Conservation (phyloP, 2,329 filamentous ascomycete species). For the Pleomassaria siparia region DNA sequence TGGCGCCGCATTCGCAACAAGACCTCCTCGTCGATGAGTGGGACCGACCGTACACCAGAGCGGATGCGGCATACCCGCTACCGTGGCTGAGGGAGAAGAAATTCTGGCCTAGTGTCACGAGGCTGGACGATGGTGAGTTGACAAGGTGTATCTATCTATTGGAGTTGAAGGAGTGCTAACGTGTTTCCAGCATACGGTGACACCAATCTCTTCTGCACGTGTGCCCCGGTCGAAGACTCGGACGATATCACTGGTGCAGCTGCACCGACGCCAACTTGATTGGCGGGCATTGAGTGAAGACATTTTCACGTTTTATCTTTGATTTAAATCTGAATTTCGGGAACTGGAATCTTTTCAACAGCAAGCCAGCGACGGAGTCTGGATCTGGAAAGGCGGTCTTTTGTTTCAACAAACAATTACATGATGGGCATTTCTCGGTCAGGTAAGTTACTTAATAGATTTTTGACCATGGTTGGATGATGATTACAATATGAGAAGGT, state of each 20-base stretch:
- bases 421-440: not conserved
- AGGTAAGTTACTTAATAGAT: not conserved
- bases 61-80: conserved; percentile 85
- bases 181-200: conserved; percentile 73
- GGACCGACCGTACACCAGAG: conserved; percentile 77
- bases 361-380: not conserved
- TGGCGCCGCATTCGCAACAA: conserved; percentile 80
- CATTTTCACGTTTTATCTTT: not conserved
- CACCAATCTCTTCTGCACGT: conserved; percentile 92
- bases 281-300: not conserved
- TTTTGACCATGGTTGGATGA: not conserved
- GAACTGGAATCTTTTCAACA: conserved; percentile 1
- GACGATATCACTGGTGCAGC: conserved; percentile 37
- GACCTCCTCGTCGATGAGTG: conserved; percentile 78
- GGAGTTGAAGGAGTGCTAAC: conserved; percentile 22
- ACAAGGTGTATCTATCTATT: not conserved
- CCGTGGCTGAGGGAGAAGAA: conserved; percentile 89
- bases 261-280: conserved; percentile 35
- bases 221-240: conserved; percentile 70
- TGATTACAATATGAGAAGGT: not conserved
- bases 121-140: conserved; percentile 80
- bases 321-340: not conserved
- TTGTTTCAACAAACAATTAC: conserved; percentile 2
- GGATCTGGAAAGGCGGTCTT: not conserved
- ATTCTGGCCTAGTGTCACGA: conserved; percentile 89